Conservation (phyloP, 768 basidiomycete species). For the Solioccasus polychromus region DNA sequence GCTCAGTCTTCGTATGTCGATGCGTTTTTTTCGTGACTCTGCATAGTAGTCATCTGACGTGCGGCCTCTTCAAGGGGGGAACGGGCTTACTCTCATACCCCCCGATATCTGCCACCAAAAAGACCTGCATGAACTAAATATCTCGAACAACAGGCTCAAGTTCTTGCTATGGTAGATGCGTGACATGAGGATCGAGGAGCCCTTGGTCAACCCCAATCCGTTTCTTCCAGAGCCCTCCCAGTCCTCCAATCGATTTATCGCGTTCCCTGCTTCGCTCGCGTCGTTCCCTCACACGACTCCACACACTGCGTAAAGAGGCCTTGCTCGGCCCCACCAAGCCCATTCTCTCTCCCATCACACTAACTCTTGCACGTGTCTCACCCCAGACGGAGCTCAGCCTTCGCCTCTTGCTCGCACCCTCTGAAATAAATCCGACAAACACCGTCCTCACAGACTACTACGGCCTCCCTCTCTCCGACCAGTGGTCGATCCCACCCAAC, state of each 20-base stretch:
- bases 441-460: conserved; percentile 25
- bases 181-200: conserved; percentile 46
- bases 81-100: conserved; percentile 54
- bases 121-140: conserved; percentile 56
- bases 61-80: conserved; percentile 43
- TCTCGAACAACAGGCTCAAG: conserved; percentile 54
- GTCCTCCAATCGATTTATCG: background rate
- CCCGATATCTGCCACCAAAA: conserved; percentile 57
- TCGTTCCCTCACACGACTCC: conserved; percentile 13
- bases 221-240: conserved; percentile 42
- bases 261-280: conserved; percentile 5
- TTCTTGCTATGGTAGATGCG: conserved; percentile 67
- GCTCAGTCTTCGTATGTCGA: conserved; percentile 57
- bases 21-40: background rate
- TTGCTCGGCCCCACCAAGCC: background rate
- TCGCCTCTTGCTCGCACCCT: conserved; percentile 35
- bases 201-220: conserved; percentile 58
- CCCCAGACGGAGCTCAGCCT: conserved; percentile 37
- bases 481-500: conserved; percentile 23
- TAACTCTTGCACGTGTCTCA: conserved; percentile 21
- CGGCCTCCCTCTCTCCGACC: conserved; percentile 30
- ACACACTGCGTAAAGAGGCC: conserved; percentile 8
- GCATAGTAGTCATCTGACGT: background rate
- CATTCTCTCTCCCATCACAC: conserved; percentile 20
- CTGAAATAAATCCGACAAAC: conserved; percentile 1